These are phyloP conservation scores for Fraxinus greggii DNA, from an alignment of 305 asterid genomes.

Conservation along the genomic window DNA sequence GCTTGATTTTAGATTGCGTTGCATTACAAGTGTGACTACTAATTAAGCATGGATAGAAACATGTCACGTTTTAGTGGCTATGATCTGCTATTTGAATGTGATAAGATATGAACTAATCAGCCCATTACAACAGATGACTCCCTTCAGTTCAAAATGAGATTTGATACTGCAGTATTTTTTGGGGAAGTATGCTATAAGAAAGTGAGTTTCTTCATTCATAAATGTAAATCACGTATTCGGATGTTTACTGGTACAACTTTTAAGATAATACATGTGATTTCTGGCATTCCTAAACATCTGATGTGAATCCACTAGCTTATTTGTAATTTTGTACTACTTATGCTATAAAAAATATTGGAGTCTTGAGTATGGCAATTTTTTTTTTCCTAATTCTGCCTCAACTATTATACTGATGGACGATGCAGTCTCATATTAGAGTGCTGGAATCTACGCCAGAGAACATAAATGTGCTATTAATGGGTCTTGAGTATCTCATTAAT, in stretches of 20 bases:
- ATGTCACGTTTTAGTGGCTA: background rate
- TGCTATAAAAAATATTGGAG: background rate
- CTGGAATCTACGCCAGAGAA: conserved; percentile 80
- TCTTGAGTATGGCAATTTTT: background rate
- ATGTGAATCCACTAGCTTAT: background rate
- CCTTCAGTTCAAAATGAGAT: background rate
- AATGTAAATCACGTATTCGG: background rate
- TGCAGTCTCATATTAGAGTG: conserved; percentile 87
- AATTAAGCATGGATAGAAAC: background rate
- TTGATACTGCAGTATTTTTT: background rate
- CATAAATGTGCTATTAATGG: conserved; percentile 58
- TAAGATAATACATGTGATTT: background rate
- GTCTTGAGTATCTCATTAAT: conserved; percentile 88
- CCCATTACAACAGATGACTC: background rate
- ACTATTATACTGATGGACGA: conserved; percentile 8
- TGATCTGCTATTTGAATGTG: background rate
- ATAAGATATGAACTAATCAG: background rate
- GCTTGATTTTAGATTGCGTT: conserved; percentile 3
- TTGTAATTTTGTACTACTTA: conserved; percentile 3
- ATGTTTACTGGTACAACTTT: background rate
- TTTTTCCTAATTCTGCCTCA: conserved; percentile 6
- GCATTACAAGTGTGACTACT: background rate
- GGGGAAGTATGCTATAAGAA: background rate
- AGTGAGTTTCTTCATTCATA: no score
- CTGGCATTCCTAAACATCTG: background rate